Conservation (phyloP, 1,139 yeast species). For the Diutina neorugosa region DNA sequence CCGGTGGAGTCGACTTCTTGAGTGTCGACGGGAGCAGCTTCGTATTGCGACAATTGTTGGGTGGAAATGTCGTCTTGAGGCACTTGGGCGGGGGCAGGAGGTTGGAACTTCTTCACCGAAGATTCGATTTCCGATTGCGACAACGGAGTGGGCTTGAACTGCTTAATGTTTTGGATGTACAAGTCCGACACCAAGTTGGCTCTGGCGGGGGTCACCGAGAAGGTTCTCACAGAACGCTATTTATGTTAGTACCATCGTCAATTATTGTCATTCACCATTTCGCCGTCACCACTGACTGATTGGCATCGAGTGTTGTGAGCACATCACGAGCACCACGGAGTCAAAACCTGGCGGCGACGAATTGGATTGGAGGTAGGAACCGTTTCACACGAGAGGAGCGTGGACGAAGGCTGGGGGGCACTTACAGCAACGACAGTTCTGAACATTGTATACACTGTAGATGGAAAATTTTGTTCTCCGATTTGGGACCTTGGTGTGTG, state of each 20-base stretch:
- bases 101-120: conserved; percentile 69
- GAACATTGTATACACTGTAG: not conserved
- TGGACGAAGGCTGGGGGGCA: not conserved
- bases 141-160: conserved; percentile 74
- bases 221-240: conserved; percentile 19
- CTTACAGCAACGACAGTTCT: conserved; percentile 4
- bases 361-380: not conserved
- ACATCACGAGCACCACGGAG: not conserved
- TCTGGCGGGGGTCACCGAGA: conserved; percentile 34
- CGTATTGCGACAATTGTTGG: conserved; percentile 67
- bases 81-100: conserved; percentile 61
- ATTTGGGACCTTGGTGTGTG: not conserved
- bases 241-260: conserved; percentile 7
- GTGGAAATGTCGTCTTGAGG: conserved; percentile 70
- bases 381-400: not conserved
- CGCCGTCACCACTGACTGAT: not conserved
- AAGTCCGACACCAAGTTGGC: conserved; percentile 69
- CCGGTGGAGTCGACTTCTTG: conserved; percentile 27
- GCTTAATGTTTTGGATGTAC: conserved; percentile 77
- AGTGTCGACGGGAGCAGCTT: conserved; percentile 65
- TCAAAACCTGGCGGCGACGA: not conserved
- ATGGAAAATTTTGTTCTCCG: conserved; percentile 4
- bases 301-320: not conserved
- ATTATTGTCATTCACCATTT: not conserved
- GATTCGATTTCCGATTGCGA: conserved; percentile 66